These are phyloP conservation scores for Auriscalpium orientale DNA, from an alignment of 768 basidiomycete genomes.

Conservation along the genomic window DNA sequence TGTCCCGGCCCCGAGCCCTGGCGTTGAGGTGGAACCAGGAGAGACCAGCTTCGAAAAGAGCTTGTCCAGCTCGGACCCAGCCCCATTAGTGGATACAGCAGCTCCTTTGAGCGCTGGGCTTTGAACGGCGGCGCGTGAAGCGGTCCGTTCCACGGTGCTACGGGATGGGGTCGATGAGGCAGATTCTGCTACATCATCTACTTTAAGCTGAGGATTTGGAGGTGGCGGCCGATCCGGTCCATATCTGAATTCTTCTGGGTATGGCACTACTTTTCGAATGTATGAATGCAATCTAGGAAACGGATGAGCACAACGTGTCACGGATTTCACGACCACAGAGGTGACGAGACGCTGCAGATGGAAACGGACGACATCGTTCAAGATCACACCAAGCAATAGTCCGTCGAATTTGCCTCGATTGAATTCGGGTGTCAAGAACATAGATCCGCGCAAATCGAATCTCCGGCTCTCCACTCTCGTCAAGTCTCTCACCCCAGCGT, in stretches of 20 bases:
- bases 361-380: too few species aligned
- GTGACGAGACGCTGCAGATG: too few species aligned
- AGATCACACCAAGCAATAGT: too few species aligned
- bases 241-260: conserved; percentile 67
- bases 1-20: background rate
- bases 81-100: conserved; percentile 10
- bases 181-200: conserved; percentile 1
- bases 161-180: background rate
- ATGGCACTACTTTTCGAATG: conserved; percentile 56
- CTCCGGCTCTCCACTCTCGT: too few species aligned
- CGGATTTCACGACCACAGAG: too few species aligned
- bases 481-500: too few species aligned
- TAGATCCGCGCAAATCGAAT: too few species aligned
- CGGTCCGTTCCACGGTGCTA: background rate
- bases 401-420: too few species aligned
- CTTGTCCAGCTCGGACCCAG: conserved; percentile 34
- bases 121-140: background rate
- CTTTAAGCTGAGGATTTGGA: conserved; percentile 34
- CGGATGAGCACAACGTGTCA: conserved; percentile 34
- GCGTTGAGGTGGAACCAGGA: conserved; percentile 18
- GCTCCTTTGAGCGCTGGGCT: background rate
- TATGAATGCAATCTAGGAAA: conserved; percentile 50
- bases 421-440: too few species aligned
- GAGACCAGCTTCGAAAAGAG: conserved; percentile 35
- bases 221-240: conserved; percentile 62